Evolutionary conservation across 495 filamentous ascomycete genomes (phyloP), one percentile per base, ranked within the genome.

Genomic region (Cenococcum geophilum): DNA sequence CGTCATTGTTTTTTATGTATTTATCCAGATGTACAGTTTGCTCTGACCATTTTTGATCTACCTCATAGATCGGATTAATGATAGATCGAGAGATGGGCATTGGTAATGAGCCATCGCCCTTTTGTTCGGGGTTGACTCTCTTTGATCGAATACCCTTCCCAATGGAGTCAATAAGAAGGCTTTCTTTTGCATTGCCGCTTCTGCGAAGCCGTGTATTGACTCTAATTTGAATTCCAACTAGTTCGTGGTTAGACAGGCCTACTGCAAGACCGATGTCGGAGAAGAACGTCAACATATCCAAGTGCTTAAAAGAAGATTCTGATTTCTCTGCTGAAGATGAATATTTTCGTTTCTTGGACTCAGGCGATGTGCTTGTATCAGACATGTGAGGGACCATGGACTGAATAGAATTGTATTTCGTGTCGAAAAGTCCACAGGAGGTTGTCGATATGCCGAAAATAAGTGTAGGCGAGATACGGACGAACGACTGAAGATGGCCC

Each of bases 21-120:
- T 74, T 64, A 59, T 86, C 78, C 8, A 84, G 76, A 11, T 62
- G 62, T 1, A 50, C 14, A 10, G 59, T 25, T 27, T 51, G 57
- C 21, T 35, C 48, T 57, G 59, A 40, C 62, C 58, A 62, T 4
- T 50, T 43, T 55, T 69, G 68, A 60, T 61, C 67, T 16, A 66
- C 57, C 11, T 20, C 12, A 52, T 86, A 84, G 64, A 90, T 83
- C 0, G 87, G 85, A 67, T 89, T 84, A 23, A 88, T 5, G 34
- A 47, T 23, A 40, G 25, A 20, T 35, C 21, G 14, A 43, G n/a
- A 12, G n/a, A 53, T 16, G 14, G 58, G 32, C 12, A 36, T 56
- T n/a, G 53, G 32, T 14, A 37, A 18, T 14, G 12, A 52, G 21
- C 12, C 12, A 14, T 18, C 11, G 21, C 21, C 25, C 6, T 5